Evolutionary conservation across 2,329 filamentous ascomycete genomes (phyloP).

Genomic region (Pseudopyrenochaeta lycopersici): DNA sequence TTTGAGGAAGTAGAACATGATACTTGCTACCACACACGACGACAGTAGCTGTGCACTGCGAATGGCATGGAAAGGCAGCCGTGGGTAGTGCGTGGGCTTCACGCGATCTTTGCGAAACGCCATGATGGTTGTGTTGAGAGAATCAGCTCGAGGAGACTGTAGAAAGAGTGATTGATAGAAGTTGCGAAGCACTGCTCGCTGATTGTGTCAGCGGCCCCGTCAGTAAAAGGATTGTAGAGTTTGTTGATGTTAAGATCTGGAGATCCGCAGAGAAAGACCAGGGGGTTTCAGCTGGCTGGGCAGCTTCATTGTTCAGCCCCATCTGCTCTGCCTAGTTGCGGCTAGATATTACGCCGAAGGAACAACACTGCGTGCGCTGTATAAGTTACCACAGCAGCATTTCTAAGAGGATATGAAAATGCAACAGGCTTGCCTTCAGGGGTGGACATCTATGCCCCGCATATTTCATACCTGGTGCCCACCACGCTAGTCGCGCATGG

Average conservation of each 20-base stretch:
- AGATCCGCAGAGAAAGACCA: background rate
- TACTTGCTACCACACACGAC: constrained; percentile 60
- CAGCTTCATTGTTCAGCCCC: background rate
- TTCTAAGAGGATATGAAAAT: background rate
- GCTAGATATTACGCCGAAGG: background rate
- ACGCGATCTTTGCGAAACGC: constrained; percentile 28
- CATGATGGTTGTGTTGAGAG: constrained; percentile 14
- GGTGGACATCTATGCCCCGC: too few relatives aligned
- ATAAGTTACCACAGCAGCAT: background rate
- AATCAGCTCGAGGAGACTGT: background rate
- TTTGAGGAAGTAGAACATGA: constrained; percentile 65
- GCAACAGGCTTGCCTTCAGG: background rate
- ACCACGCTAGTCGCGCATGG: background rate
- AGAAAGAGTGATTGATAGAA: background rate
- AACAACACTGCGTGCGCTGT: background rate
- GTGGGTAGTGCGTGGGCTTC: constrained; percentile 56
- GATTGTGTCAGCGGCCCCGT: background rate
- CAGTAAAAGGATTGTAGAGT: too few relatives aligned
- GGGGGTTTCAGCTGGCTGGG: background rate
- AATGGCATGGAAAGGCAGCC: constrained; percentile 53
- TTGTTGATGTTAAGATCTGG: background rate
- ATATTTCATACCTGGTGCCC: too few relatives aligned
- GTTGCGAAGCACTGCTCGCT: background rate
- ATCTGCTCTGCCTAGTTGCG: background rate
- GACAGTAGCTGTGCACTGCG: constrained; percentile 54